Evolutionary conservation across 1,284 basidiomycete genomes (phyloP).

Genomic region (Tausonia pullulans): DNA sequence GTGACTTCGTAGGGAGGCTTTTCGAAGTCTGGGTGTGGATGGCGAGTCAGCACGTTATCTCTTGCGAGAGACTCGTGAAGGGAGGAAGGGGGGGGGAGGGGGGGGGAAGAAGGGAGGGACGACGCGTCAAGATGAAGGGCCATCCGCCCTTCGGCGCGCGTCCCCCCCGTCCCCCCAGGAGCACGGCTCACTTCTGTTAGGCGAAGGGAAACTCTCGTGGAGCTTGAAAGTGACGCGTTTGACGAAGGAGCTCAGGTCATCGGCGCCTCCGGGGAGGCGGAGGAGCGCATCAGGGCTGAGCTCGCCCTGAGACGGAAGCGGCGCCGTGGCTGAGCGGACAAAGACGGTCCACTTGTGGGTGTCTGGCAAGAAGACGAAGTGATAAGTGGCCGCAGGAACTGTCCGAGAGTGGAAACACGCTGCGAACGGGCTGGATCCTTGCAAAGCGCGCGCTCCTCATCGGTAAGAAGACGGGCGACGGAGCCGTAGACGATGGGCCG

Average conservation of each 20-base stretch:
- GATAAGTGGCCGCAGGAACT: background rate
- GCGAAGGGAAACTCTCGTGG: constrained; percentile 91
- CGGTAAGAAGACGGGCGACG: constrained; percentile 69
- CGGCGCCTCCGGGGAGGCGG: constrained; percentile 52
- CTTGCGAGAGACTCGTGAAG: background rate
- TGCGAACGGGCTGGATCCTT: constrained; percentile 16
- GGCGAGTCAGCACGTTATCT: background rate
- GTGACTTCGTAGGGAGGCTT: constrained; percentile 88
- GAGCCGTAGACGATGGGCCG: constrained; percentile 94
- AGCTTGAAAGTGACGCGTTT: constrained; percentile 95
- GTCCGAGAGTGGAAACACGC: background rate
- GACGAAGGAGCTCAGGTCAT: constrained; percentile 78
- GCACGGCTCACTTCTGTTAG: constrained; percentile 61
- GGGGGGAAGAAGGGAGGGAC: background rate
- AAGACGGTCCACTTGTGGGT: constrained; percentile 97
- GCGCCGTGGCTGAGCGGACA: constrained; percentile 50
- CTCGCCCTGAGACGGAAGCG: constrained; percentile 41
- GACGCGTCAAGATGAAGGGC: background rate
- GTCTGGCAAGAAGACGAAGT: constrained; percentile 48
- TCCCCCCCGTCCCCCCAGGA: background rate
- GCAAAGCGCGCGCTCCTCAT: constrained; percentile 54
- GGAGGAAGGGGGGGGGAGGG: background rate
- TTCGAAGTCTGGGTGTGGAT: constrained; percentile 56
- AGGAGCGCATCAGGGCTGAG: constrained; percentile 29
- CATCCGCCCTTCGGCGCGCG: too few relatives aligned